phyloP scores from a whole-genome alignment of 306 rosid species.

The Arachis stenosperma region DNA sequence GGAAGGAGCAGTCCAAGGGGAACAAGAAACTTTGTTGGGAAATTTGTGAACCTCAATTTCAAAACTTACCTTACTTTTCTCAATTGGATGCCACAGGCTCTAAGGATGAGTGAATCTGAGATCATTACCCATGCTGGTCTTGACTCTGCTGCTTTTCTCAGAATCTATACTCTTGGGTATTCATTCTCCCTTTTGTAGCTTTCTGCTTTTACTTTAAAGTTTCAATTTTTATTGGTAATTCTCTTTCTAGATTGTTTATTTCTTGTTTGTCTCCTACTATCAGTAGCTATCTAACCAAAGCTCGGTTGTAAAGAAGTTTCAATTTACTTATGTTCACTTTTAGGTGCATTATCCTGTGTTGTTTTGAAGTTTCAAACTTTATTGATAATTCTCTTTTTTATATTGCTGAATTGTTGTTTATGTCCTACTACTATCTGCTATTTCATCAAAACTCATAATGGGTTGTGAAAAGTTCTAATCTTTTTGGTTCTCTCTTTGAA shows the following conservation, averaged over 20 bases:
- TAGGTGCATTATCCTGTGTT: too few relatives aligned
- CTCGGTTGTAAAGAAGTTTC: background rate
- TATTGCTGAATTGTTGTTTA: too few relatives aligned
- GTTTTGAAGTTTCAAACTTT: background rate
- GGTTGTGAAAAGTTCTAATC: too few relatives aligned
- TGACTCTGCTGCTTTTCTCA: slow-evolving; percentile 94
- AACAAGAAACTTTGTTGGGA: slow-evolving; percentile 69
- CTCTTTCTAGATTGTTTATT: background rate
- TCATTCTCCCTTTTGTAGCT: background rate
- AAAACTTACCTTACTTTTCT: slow-evolving; percentile 79
- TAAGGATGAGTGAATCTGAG: slow-evolving; percentile 79
- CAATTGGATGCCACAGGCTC: slow-evolving; percentile 96
- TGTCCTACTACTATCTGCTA: too few relatives aligned
- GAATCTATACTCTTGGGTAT: slow-evolving; percentile 92
- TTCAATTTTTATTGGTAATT: slow-evolving; percentile 15
- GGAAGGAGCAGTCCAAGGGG: slow-evolving; percentile 73
- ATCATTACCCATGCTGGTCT: slow-evolving; percentile 91
- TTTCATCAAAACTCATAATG: too few relatives aligned
- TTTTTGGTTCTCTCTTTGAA: background rate
- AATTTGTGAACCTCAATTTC: slow-evolving; percentile 82
- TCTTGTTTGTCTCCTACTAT: slow-evolving; percentile 4
- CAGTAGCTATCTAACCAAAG: background rate
- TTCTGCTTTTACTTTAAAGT: background rate
- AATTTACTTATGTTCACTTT: background rate
- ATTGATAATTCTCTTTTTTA: background rate